A percentile compares a stretch with the other conserved stretches of the same genome.
Conservation (phyloP, 2,329 filamentous ascomycete genomes). For the Paradendryphiella salina region DNA sequence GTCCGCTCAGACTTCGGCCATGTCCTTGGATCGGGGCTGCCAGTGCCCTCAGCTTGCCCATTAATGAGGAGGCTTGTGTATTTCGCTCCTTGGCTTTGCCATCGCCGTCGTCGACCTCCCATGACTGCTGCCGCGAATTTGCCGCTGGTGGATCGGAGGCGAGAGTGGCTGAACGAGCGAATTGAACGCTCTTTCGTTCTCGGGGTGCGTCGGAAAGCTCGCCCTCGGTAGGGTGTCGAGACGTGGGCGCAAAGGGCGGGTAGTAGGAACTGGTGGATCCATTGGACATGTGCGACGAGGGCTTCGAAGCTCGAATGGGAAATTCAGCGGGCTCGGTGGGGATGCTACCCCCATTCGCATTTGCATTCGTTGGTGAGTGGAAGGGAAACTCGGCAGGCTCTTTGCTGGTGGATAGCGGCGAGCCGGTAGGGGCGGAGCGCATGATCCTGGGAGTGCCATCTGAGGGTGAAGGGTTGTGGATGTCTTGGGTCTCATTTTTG, state of each 20-base stretch:
- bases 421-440: conserved; percentile 37
- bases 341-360: conserved; percentile 24
- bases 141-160: conserved; percentile 50
- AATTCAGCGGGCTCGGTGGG: conserved; percentile 23
- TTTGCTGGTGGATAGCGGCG: conserved; percentile 26
- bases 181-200: conserved; percentile 73
- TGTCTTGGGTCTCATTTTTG: conserved; percentile 22
- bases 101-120: conserved; percentile 67
- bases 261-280: conserved; percentile 30
- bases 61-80: conserved; percentile 65
- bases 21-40: conserved; percentile 60
- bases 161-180: conserved; percentile 57
- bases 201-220: conserved; percentile 38
- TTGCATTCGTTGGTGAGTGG: conserved; percentile 23
- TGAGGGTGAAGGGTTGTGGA: conserved; percentile 14
- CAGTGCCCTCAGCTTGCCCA: conserved; percentile 77
- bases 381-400: conserved; percentile 47
- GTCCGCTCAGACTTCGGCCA: conserved; percentile 54
- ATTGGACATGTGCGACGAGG: conserved; percentile 30
- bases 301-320: conserved; percentile 21
- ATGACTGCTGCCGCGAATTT: conserved; percentile 66
- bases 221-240: conserved; percentile 39
- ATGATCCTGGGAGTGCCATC: conserved; percentile 38
- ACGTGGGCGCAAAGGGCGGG: conserved; percentile 39
- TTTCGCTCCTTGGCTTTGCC: conserved; percentile 53